Conservation (phyloP, 257 asterid species). For the Leonotis leonurus region DNA sequence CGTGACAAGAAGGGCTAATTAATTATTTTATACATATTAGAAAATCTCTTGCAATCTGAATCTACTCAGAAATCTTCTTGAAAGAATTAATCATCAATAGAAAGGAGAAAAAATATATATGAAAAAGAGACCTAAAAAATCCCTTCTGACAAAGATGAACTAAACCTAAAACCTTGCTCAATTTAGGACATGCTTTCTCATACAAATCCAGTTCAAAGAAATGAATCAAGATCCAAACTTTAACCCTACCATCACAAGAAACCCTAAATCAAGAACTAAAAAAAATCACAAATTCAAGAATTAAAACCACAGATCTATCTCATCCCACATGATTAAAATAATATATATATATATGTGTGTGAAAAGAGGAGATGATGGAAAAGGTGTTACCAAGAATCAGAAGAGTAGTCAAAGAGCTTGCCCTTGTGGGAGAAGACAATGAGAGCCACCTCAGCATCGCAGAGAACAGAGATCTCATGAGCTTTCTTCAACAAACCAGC, state of each 20-base stretch:
- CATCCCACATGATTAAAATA: not conserved
- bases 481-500: constrained; percentile 74
- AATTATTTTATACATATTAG: not conserved
- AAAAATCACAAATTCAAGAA: constrained; percentile 12
- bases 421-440: constrained; percentile 72
- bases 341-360: too few species aligned
- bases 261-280: constrained; percentile 1
- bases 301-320: constrained; percentile 1
- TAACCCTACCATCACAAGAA: not conserved
- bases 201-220: not conserved
- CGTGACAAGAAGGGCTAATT: constrained; percentile 5
- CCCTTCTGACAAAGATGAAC: not conserved
- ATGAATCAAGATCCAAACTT: not conserved
- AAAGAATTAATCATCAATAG: too few species aligned
- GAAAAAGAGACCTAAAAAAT: not conserved
- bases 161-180: not conserved
- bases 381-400: constrained; percentile 54
- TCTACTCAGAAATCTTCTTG: not conserved
- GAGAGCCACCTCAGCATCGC: constrained; percentile 77
- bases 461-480: constrained; percentile 74
- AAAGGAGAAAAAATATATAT: not conserved
- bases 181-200: not conserved
- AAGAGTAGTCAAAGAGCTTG: constrained; percentile 63
- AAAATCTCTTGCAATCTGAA: not conserved
- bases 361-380: not conserved